A percentile compares a stretch with the other conserved stretches of the same genome.
phyloP scores from a whole-genome alignment of 192 early-diverging fungal genomes.

The Mortierella hygrophila region DNA sequence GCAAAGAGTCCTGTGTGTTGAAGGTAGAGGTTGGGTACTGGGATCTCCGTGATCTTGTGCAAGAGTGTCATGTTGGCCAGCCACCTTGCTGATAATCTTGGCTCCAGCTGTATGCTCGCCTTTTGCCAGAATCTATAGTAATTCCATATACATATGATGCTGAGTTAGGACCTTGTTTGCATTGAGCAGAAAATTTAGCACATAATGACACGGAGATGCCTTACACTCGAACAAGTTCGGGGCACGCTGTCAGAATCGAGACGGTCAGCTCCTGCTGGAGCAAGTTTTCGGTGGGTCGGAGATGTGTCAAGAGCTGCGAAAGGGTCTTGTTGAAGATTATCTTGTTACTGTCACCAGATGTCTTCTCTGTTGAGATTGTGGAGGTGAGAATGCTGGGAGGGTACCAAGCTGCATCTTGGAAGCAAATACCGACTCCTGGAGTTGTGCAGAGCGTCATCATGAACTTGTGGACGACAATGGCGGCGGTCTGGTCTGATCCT shows the following conservation, averaged over 20 bases:
- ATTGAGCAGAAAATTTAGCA: too few relatives aligned
- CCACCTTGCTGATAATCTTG: constrained; percentile 77
- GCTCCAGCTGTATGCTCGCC: constrained; percentile 75
- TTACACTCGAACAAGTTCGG: constrained; percentile 82
- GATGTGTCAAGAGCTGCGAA: constrained; percentile 64
- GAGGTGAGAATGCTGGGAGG: constrained; percentile 58
- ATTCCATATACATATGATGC: not conserved
- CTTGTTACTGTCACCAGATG: constrained; percentile 39
- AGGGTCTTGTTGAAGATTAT: constrained; percentile 69
- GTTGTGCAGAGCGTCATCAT: constrained; percentile 78
- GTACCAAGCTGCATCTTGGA: constrained; percentile 83
- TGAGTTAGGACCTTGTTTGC: not conserved
- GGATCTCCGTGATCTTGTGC: constrained; percentile 75
- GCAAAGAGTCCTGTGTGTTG: constrained; percentile 54
- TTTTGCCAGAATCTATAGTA: constrained; percentile 73
- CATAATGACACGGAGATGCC: not conserved
- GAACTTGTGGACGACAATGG: constrained; percentile 77
- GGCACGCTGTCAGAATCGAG: constrained; percentile 73
- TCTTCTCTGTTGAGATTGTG: constrained; percentile 25
- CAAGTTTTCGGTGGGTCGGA: constrained; percentile 75
- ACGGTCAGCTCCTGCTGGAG: constrained; percentile 78
- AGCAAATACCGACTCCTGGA: constrained; percentile 82
- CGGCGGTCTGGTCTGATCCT: constrained; percentile 59
- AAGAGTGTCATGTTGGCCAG: constrained; percentile 82
- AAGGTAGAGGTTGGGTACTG: constrained; percentile 71